Evolutionary conservation across 306 rosid species (phyloP).

Genomic region (Mimosa pudica): DNA sequence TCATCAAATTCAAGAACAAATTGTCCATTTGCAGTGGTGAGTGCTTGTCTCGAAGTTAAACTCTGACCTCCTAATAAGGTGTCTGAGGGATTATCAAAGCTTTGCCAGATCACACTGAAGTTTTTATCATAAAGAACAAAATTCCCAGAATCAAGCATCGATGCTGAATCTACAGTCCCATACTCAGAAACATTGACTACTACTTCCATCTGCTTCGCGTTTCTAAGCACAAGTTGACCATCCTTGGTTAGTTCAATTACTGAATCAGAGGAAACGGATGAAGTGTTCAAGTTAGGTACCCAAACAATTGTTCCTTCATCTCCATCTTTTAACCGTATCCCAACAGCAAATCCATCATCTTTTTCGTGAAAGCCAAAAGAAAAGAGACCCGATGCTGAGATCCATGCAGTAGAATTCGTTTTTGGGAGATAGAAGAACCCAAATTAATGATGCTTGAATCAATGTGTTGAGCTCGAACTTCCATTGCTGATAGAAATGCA

Average conservation of each 20-base stretch:
- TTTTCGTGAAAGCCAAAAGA: conserved; percentile 43
- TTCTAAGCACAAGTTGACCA: conserved; percentile 16
- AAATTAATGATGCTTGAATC: not conserved
- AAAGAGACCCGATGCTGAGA: conserved; percentile 41
- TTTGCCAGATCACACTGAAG: not conserved
- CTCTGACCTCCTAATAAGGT: conserved; percentile 44
- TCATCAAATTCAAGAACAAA: not conserved
- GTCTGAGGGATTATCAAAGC: not conserved
- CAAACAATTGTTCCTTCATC: conserved; percentile 30
- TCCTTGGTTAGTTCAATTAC: conserved; percentile 6
- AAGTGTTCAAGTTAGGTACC: conserved; percentile 39
- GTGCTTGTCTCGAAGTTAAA: fast-evolving
- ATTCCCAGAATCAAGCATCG: conserved; percentile 45
- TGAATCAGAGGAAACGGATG: conserved; percentile 5
- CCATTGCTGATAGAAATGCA: not conserved
- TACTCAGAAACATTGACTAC: not conserved
- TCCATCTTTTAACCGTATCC: conserved; percentile 36
- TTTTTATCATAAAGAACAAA: conserved; percentile 33
- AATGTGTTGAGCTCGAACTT: not conserved
- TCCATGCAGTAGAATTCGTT: conserved; percentile 28
- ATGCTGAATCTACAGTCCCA: conserved; percentile 16
- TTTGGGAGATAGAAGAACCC: conserved; percentile 31
- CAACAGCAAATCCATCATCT: conserved; percentile 38
- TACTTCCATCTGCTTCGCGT: no score
- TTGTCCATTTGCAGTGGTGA: conserved; percentile 36